Percentiles rank a stretch among this genome's conserved stretches.
phyloP scores from a whole-genome alignment of 805 yeast species.

The Yamadazyma laniorum region DNA sequence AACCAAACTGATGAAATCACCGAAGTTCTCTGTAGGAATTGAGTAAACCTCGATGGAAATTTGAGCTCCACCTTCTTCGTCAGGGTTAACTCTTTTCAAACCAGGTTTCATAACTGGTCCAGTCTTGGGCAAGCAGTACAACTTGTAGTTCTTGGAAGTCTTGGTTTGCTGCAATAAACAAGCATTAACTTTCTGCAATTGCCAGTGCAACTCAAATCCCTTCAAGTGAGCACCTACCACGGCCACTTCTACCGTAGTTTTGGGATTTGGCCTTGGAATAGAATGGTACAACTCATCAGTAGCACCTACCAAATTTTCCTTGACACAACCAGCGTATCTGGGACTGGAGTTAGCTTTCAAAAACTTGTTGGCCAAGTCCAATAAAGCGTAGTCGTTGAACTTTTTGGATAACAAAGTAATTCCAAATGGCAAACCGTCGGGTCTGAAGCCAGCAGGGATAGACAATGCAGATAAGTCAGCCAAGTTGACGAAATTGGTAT shows the following conservation, averaged over 20 bases:
- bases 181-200: constrained; percentile 81
- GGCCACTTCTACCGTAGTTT: constrained; percentile 62
- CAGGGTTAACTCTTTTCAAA: constrained; percentile 55
- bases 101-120: constrained; percentile 93
- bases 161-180: constrained; percentile 60
- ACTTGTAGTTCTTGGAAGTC: constrained; percentile 68
- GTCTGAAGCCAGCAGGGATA: constrained; percentile 80
- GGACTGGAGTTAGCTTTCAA: constrained; percentile 47
- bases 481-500: constrained; percentile 94
- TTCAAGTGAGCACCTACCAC: constrained; percentile 95
- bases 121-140: constrained; percentile 77
- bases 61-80: constrained; percentile 43
- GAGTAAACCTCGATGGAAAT: constrained; percentile 82
- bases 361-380: constrained; percentile 77
- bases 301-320: constrained; percentile 32
- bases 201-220: constrained; percentile 93
- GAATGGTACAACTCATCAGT: constrained; percentile 45
- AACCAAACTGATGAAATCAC: constrained; percentile 80
- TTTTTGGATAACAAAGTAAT: constrained; percentile 79
- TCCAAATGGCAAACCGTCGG: constrained; percentile 89
- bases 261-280: constrained; percentile 45
- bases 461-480: constrained; percentile 93
- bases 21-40: constrained; percentile 74
- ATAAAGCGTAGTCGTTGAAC: constrained; percentile 84
- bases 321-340: constrained; percentile 57